Conservation (phyloP, 1,284 basidiomycete genomes). For the Ustilago loliicola region DNA sequence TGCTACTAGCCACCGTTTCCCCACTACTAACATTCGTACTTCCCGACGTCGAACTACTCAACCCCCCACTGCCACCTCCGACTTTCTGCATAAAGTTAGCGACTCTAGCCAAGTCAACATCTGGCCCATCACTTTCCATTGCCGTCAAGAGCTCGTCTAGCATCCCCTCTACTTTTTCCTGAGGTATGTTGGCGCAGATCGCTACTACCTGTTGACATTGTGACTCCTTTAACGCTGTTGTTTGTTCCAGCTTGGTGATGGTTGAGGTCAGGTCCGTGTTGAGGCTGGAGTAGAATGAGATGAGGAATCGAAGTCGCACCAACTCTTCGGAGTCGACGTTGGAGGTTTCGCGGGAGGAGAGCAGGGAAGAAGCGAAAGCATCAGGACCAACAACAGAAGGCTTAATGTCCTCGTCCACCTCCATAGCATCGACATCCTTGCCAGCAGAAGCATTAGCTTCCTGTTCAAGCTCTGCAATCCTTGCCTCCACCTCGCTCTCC, state of each 20-base stretch:
- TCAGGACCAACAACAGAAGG: conserved; percentile 9
- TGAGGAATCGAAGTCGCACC: conserved; percentile 56
- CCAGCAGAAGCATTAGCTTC: too few relatives aligned
- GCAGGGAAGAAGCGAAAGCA: conserved; percentile 6
- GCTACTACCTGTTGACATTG: conserved; percentile 92
- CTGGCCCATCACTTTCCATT: conserved; percentile 84
- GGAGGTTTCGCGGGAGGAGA: conserved; percentile 13
- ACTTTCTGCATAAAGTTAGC: conserved; percentile 83
- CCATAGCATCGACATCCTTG: conserved; percentile 28
- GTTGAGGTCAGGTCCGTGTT: conserved; percentile 75
- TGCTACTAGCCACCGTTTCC: conserved; percentile 19
- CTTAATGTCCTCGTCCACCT: conserved; percentile 36
- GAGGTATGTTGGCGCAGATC: conserved; percentile 85
- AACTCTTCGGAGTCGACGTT: conserved; percentile 43
- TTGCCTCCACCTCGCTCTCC: conserved; percentile 11
- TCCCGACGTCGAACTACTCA: conserved; percentile 10
- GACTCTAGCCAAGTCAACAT: conserved; percentile 86
- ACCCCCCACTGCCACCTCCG: not conserved
- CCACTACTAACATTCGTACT: conserved; percentile 10
- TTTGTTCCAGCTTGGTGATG: conserved; percentile 83
- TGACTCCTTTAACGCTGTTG: conserved; percentile 81
- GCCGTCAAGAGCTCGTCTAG: conserved; percentile 87
- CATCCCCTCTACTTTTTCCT: conserved; percentile 92
- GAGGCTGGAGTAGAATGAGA: conserved; percentile 23
- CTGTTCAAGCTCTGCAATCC: conserved; percentile 22